Evolutionary conservation across 2,329 filamentous ascomycete species (phyloP).

Genomic region (Fusarium domesticum): DNA sequence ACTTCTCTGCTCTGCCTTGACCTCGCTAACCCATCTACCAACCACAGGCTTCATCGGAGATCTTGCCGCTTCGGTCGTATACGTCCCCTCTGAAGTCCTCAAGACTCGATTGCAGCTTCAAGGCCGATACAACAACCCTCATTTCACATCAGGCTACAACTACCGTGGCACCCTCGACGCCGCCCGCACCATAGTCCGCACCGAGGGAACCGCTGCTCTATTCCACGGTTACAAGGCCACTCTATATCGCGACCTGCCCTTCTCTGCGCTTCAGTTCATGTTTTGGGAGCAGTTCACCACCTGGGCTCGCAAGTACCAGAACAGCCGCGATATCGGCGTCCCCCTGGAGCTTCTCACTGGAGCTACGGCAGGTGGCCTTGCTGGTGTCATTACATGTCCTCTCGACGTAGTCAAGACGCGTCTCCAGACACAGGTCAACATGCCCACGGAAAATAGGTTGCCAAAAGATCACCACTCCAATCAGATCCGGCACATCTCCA

Average conservation of each 20-base stretch:
- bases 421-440: conserved; percentile 82
- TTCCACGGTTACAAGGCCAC: conserved; percentile 98
- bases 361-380: conserved; percentile 84
- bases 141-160: conserved; percentile 93
- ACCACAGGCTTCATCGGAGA: conserved; percentile 81
- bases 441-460: conserved; percentile 31
- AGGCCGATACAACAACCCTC: conserved; percentile 91
- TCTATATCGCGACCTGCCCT: conserved; percentile 88
- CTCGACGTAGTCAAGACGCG: conserved; percentile 97
- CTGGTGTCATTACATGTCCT: conserved; percentile 90
- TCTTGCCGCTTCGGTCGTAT: conserved; percentile 84
- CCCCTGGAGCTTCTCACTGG: conserved; percentile 85
- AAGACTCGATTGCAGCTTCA: conserved; percentile 97
- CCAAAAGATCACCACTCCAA: conserved; percentile 35
- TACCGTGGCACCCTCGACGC: conserved; percentile 85
- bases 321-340: conserved; percentile 79
- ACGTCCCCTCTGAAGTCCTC: conserved; percentile 94
- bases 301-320: conserved; percentile 74
- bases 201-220: conserved; percentile 79
- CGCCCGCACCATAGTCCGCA: conserved; percentile 75
- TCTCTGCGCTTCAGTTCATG: conserved; percentile 94
- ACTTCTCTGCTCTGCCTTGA: background rate
- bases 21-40: conserved; percentile 2
- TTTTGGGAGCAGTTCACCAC: conserved; percentile 95
- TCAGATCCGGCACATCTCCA: conserved; percentile 77